phyloP scores from a whole-genome alignment of 139 green algal species.

The Monoraphidium neglectum region DNA sequence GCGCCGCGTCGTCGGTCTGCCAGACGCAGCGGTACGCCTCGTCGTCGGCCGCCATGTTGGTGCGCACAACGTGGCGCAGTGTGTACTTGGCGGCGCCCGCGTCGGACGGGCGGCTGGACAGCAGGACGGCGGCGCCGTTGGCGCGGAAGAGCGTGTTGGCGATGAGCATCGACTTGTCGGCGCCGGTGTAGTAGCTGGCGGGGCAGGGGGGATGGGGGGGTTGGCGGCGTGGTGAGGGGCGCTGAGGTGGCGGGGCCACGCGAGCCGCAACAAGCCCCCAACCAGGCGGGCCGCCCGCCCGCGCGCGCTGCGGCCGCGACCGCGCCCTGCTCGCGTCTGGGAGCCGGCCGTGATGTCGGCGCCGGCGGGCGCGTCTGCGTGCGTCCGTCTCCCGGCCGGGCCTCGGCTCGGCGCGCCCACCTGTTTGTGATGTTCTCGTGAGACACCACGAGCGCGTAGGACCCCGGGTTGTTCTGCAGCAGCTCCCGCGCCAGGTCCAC shows the following conservation, averaged over 20 bases:
- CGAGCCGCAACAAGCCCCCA: too few relatives aligned
- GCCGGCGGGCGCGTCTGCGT: too few relatives aligned
- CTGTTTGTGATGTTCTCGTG: constrained; percentile 97
- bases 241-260: too few relatives aligned
- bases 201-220: too few relatives aligned
- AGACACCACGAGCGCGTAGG: constrained; percentile 82
- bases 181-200: constrained; percentile 78
- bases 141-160: constrained; percentile 98
- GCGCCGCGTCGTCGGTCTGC: constrained; percentile 37
- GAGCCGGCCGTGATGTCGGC: too few relatives aligned
- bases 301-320: too few relatives aligned
- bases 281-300: too few relatives aligned
- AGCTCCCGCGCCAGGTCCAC: constrained; percentile 89
- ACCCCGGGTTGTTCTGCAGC: constrained; percentile 76
- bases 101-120: constrained; percentile 86
- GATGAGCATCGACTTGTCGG: constrained; percentile 93
- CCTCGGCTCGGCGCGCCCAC: neutral
- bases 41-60: constrained; percentile 35
- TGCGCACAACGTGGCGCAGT: constrained; percentile 48
- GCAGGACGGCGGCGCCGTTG: constrained; percentile 88
- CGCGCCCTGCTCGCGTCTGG: too few relatives aligned
- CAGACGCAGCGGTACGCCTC: constrained; percentile 48
- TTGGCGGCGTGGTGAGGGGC: too few relatives aligned
- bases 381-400: too few relatives aligned
- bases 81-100: constrained; percentile 58